Evolutionary conservation across 192 early-diverging fungal genomes (phyloP), one percentile per base, ranked within the genome.

Genomic region (Thoreauomyces humboldtii): DNA sequence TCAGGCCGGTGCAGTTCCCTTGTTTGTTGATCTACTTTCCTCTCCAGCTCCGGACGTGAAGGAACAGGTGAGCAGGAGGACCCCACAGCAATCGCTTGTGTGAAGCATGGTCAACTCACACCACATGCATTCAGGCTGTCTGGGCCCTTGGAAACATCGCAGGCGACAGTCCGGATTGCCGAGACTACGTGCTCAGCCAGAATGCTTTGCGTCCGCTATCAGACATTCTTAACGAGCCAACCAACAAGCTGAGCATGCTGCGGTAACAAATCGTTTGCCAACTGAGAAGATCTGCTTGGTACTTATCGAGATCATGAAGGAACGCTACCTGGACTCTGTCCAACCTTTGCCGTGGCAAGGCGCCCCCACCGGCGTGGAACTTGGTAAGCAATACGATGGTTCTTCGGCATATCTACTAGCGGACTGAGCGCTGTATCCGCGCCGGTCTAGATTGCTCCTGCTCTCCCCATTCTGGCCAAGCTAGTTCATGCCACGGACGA

Each of bases 71-170:
- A 65, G n/a, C n/a, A n/a, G n/a, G n/a, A n/a, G n/a, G n/a, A n/a
- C n/a, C n/a, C n/a, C n/a, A n/a, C n/a, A n/a, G n/a, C n/a, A n/a
- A n/a, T n/a, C n/a, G n/a, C n/a, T n/a, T n/a, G n/a, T n/a, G n/a
- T n/a, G n/a, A n/a, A n/a, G n/a, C n/a, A n/a, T n/a, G n/a, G n/a
- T n/a, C n/a, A n/a, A n/a, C n/a, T n/a, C n/a, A n/a, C n/a, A n/a
- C n/a, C n/a, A n/a, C n/a, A n/a, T n/a, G 14, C 28, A 21, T n/a
- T 7, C 66, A 89, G 84, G 94, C 93, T 47, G 96, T 98, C 61
- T 98, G 96, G 96, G 96, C 96, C 34, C 82, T 98, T 46, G 96
- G 96, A 59, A 98, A 98, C 78, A 98, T 98, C 87, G 96, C 96
- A 37, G 96, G 96, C 29, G 96, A 98, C 83, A 88, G 83, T 63